Evolutionary conservation across 2,329 filamentous ascomycete species (phyloP), one percentile per base, ranked within the genome.

Genomic region (Cladosporium colombiae): DNA sequence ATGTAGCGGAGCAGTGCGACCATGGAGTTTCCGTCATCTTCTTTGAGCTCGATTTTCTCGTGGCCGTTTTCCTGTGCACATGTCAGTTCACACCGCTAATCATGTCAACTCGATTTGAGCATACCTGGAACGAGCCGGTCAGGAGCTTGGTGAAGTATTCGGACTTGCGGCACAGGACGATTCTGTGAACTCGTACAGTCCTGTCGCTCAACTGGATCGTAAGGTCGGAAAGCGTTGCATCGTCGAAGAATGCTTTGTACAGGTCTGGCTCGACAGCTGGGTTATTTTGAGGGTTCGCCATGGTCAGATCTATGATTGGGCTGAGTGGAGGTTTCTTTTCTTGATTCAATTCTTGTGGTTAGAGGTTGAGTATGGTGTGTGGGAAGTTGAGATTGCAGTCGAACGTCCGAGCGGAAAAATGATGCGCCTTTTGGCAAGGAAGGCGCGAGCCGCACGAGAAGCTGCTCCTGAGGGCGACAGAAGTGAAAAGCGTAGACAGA

Each of bases 81-180:
- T 29, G 27, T 44, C 33, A 27, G 31, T 37, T 14, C 33, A 35
- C 6, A 23, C 13, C 14, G 33, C 33, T n/a, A 11, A 25, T n/a
- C 25, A 16, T 31, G 18, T 4, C 40, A 46, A 49, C 5, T n/a
- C n/a, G 52, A 18, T 11, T 5, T 33, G 10, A 6, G 10, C 46
- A 40, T 49, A 63, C 50, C 50, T 40, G 35, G 35, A 63, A 63
- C 1, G 6, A 13, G 16, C 52, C 61, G 4, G 46, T 33, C 16
- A 63, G 25, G 4, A 63, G 49, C 14, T 56, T 56, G 49, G 23
- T 21, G 27, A 56, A 63, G 25, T 63, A 63, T 35, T 55, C 61
- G n/a, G 61, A 63, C 16, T 23, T 25, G 16, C 61, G 50, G 23
- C 61, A 63, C 21, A 63, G 35, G 5, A 56, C 61, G 5, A 63